phyloP scores from a whole-genome alignment of 2,329 filamentous ascomycete genomes.

The Ilyonectria destructans region DNA sequence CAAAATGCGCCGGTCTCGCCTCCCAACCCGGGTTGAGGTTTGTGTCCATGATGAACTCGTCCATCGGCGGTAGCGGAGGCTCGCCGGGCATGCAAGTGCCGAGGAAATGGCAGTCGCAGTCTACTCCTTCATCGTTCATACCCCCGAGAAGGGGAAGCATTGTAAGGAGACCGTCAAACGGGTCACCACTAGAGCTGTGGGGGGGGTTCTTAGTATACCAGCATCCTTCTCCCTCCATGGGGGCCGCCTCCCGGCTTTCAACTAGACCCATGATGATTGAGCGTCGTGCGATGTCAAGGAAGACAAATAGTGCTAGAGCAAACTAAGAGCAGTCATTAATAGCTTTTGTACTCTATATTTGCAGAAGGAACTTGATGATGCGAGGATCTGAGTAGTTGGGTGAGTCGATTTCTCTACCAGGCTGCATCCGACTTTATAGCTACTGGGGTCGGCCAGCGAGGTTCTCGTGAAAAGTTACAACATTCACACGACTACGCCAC shows the following conservation, averaged over 20 bases:
- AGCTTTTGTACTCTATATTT: no score
- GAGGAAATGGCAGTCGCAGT: conserved; percentile 20
- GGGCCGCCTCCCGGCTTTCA: not conserved
- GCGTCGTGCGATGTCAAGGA: not conserved
- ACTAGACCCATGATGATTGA: not conserved
- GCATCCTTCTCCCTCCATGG: not conserved
- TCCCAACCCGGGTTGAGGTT: conserved; percentile 6
- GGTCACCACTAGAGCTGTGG: not conserved
- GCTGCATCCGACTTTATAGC: not conserved
- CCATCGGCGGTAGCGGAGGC: conserved; percentile 17
- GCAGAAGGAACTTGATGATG: no score
- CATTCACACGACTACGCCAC: not conserved
- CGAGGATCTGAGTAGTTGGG: not conserved
- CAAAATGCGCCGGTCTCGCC: not conserved
- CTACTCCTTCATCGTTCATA: not conserved
- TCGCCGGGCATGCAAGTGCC: conserved; percentile 17
- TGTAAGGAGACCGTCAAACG: not conserved
- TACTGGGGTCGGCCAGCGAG: not conserved
- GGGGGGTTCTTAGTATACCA: not conserved
- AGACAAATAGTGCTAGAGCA: not conserved
- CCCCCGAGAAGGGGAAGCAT: not conserved
- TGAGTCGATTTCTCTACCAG: not conserved
- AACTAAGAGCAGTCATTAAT: no score
- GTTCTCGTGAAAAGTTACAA: not conserved
- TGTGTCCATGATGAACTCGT: conserved; percentile 17